Evolutionary conservation across 257 asterid genomes (phyloP).

Genomic region (Ligustrum vulgare): DNA sequence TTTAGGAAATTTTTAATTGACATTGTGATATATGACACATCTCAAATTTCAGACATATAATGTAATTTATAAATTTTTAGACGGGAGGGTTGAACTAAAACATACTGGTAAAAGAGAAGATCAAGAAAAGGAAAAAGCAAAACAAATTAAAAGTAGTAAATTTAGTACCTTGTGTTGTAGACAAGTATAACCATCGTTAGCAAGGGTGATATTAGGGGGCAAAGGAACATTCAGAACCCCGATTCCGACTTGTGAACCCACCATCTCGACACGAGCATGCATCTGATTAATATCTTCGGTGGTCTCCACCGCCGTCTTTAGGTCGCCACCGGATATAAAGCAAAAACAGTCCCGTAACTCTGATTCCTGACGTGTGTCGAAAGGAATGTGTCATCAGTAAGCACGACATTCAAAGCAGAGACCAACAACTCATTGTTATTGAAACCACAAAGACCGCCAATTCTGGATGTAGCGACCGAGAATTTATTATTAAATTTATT

Average conservation of each 20-base stretch:
- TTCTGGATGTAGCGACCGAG: too few relatives aligned
- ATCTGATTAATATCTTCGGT: slow-evolving; percentile 59
- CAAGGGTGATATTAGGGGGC: slow-evolving; percentile 55
- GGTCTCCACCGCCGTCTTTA: slow-evolving; percentile 53
- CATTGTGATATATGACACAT: too few relatives aligned
- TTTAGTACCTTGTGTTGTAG: slow-evolving; percentile 37
- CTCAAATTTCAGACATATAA: too few relatives aligned
- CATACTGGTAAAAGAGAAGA: neutral
- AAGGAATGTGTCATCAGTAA: slow-evolving; percentile 47
- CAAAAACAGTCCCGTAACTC: slow-evolving; percentile 48
- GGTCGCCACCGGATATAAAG: slow-evolving; percentile 51
- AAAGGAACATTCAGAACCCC: slow-evolving; percentile 38
- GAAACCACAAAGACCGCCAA: slow-evolving; percentile 72
- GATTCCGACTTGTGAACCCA: slow-evolving; percentile 67
- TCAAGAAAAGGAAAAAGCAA: neutral
- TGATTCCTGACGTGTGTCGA: slow-evolving; percentile 62
- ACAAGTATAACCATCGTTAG: too few relatives aligned
- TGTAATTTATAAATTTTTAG: too few relatives aligned
- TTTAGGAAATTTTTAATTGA: too few relatives aligned
- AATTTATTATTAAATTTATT: too few relatives aligned
- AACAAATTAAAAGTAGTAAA: too few relatives aligned
- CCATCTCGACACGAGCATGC: slow-evolving; percentile 45
- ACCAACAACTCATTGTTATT: slow-evolving; percentile 50
- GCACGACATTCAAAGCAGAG: slow-evolving; percentile 52
- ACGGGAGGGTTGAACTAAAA: too few relatives aligned